A percentile compares a stretch with the other conserved stretches of the same genome.
These are phyloP conservation scores for Trypanosoma platydactyli DNA, from an alignment of 208 protist genomes.

Conservation along the genomic window DNA sequence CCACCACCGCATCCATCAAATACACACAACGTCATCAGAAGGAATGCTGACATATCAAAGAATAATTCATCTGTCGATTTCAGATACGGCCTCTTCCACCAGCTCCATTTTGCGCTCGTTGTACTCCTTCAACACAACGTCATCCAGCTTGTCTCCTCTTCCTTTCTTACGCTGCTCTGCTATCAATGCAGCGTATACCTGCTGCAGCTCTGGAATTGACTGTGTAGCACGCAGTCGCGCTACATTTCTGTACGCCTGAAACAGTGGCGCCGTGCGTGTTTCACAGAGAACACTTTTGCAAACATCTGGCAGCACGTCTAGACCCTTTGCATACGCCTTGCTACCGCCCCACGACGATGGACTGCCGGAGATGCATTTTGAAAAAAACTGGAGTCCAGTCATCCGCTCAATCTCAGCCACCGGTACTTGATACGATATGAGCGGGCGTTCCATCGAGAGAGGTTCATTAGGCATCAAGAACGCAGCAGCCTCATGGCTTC, in stretches of 20 bases:
- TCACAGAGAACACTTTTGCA: constrained; percentile 59
- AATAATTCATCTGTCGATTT: neutral
- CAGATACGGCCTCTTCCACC: constrained; percentile 16
- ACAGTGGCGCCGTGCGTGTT: constrained; percentile 35
- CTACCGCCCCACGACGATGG: neutral
- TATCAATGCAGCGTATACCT: constrained; percentile 40
- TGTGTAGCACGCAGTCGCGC: constrained; percentile 58
- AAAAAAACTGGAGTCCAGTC: constrained; percentile 81
- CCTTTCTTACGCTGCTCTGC: constrained; percentile 7
- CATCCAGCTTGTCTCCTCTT: neutral
- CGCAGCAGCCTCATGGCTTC: constrained; percentile 45
- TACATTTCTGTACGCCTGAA: constrained; percentile 55
- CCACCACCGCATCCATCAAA: constrained; percentile 1
- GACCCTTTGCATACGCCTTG: neutral
- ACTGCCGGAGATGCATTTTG: neutral
- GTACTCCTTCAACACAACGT: constrained; percentile 15
- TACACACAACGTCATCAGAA: constrained; percentile 2
- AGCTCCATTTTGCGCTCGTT: constrained; percentile 50
- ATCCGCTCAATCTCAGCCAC: constrained; percentile 44
- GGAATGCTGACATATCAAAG: constrained; percentile 11
- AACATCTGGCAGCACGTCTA: constrained; percentile 45
- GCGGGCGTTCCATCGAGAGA: constrained; percentile 60
- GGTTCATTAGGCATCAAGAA: constrained; percentile 83
- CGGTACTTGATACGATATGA: constrained; percentile 73
- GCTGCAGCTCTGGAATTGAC: constrained; percentile 53